A percentile compares a stretch with the other conserved stretches of the same genome.
phyloP scores from a whole-genome alignment of 2,329 filamentous ascomycete species.

The Laburnicola sp. region DNA sequence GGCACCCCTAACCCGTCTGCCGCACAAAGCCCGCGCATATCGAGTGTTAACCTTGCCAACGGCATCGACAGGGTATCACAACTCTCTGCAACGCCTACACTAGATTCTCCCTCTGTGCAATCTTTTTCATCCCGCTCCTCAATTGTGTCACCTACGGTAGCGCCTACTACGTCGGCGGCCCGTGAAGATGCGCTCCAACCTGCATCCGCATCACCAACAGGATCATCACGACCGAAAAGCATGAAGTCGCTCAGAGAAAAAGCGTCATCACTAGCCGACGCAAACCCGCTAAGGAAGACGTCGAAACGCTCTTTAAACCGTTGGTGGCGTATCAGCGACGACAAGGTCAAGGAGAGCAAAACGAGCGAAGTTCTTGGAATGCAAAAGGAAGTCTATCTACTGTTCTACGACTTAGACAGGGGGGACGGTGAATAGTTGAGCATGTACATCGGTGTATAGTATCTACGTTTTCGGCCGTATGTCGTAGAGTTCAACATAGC shows the following conservation, averaged over 20 bases:
- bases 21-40: slow-evolving; percentile 53
- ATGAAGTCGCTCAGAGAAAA: slow-evolving; percentile 40
- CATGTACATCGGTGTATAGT: too few species aligned
- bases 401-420: slow-evolving; percentile 87
- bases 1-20: slow-evolving; percentile 55
- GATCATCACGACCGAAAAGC: slow-evolving; percentile 26
- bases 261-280: slow-evolving; percentile 30
- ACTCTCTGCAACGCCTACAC: slow-evolving; percentile 24
- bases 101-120: slow-evolving; percentile 36
- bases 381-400: slow-evolving; percentile 92
- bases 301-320: slow-evolving; percentile 66
- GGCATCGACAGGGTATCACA: slow-evolving; percentile 32
- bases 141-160: slow-evolving; percentile 20
- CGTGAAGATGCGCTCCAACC: slow-evolving; percentile 28
- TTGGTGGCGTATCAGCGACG: slow-evolving; percentile 98
- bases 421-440: slow-evolving; percentile 1
- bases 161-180: slow-evolving; percentile 24
- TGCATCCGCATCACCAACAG: slow-evolving; percentile 21
- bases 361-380: slow-evolving; percentile 88
- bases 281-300: slow-evolving; percentile 55
- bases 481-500: neutral
- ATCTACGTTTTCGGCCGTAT: neutral
- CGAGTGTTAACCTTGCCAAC: slow-evolving; percentile 33
- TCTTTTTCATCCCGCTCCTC: slow-evolving; percentile 44
- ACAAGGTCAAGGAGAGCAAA: slow-evolving; percentile 93